Percentiles rank a stretch among this genome's conserved stretches.
Conservation (phyloP, 768 basidiomycete genomes). For the Panus rudis region DNA sequence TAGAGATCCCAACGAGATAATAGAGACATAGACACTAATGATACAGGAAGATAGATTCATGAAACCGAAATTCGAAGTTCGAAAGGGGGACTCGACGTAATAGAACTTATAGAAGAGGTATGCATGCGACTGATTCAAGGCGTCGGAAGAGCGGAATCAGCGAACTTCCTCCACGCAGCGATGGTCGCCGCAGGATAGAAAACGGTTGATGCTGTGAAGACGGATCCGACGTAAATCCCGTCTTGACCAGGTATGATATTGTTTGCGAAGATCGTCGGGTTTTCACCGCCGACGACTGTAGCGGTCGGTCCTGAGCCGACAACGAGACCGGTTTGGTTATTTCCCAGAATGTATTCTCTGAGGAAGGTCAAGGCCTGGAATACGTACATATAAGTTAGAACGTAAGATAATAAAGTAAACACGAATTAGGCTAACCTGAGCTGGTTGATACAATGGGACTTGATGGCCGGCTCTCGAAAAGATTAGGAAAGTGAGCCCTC, state of each 20-base stretch:
- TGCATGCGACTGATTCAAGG: too few species aligned
- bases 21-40: too few species aligned
- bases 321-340: conserved; percentile 48
- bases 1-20: too few species aligned
- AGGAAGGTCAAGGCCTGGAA: conserved; percentile 53
- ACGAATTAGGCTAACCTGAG: conserved; percentile 38
- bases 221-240: conserved; percentile 48
- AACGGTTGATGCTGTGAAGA: conserved; percentile 20
- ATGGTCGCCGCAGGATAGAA: conserved; percentile 23
- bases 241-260: conserved; percentile 45
- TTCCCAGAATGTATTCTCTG: conserved; percentile 63
- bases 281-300: conserved; percentile 44
- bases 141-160: conserved; percentile 17
- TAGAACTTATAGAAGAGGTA: too few species aligned
- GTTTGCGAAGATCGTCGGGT: conserved; percentile 34
- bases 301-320: conserved; percentile 12
- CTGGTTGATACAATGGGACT: conserved; percentile 29
- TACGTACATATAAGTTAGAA: not conserved
- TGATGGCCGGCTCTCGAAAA: conserved; percentile 34
- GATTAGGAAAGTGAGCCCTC: conserved; percentile 42
- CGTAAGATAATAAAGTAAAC: conserved; percentile 13
- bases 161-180: conserved; percentile 25
- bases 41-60: too few species aligned
- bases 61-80: too few species aligned
- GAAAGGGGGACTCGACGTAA: too few species aligned